A percentile compares a stretch with the other conserved stretches of the same genome.
These are phyloP conservation scores for Myxozyma kluyveri DNA, from an alignment of 805 yeast genomes.

Conservation along the genomic window DNA sequence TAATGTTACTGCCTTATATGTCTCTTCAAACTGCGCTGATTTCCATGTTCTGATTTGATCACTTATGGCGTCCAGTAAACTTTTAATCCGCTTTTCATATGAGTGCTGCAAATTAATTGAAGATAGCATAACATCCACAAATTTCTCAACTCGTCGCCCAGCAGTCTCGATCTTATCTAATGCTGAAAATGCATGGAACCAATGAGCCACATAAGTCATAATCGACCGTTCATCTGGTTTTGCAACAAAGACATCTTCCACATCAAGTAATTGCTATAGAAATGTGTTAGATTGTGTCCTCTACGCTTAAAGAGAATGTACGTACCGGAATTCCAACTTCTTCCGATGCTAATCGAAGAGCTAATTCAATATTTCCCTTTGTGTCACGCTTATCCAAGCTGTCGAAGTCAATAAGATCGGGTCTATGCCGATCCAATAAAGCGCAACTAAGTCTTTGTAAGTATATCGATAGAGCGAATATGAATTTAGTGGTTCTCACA, in stretches of 20 bases:
- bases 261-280: slow-evolving; percentile 48
- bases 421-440: slow-evolving; percentile 44
- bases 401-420: slow-evolving; percentile 42
- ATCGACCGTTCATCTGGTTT: slow-evolving; percentile 62
- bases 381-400: slow-evolving; percentile 36
- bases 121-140: slow-evolving; percentile 38
- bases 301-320: background rate
- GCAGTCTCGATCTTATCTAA: slow-evolving; percentile 41
- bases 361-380: slow-evolving; percentile 39
- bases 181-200: slow-evolving; percentile 50
- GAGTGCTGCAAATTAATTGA: slow-evolving; percentile 37
- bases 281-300: background rate
- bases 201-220: slow-evolving; percentile 56
- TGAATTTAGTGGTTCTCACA: slow-evolving; percentile 30
- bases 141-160: slow-evolving; percentile 40
- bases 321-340: slow-evolving; percentile 47
- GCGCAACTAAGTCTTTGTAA: too few relatives aligned
- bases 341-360: slow-evolving; percentile 46
- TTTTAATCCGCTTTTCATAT: slow-evolving; percentile 38
- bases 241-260: slow-evolving; percentile 50
- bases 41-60: slow-evolving; percentile 35
- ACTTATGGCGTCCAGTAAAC: slow-evolving; percentile 34
- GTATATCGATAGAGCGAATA: too few relatives aligned
- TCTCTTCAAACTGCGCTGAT: slow-evolving; percentile 30
- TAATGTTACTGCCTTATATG: slow-evolving; percentile 34